Conservation (phyloP, 306 rosid genomes). For the Phaseolus lunatus region DNA sequence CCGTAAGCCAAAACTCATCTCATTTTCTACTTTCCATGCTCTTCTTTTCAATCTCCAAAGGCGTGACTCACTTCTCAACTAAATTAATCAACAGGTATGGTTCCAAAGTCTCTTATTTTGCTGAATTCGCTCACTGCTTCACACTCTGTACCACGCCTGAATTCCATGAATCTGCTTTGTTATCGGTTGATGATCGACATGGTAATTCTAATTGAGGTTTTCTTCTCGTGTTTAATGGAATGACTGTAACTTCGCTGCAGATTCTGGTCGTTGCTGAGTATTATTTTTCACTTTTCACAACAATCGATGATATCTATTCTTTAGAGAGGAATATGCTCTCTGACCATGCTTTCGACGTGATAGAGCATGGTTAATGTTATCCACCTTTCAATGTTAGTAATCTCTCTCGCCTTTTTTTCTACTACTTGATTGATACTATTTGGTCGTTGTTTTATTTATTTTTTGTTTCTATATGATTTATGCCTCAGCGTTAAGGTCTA, state of each 20-base stretch:
- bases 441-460: constrained; percentile 5
- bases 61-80: neutral
- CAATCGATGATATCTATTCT: constrained; percentile 2
- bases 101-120: neutral
- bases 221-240: constrained; percentile 11
- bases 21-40: neutral
- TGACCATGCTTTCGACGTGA: constrained; percentile 36
- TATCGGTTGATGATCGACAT: neutral
- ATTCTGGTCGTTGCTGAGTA: constrained; percentile 32
- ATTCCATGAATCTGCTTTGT: neutral
- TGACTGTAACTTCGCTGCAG: constrained; percentile 33
- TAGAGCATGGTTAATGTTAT: constrained; percentile 45
- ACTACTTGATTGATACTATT: constrained; percentile 2
- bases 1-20: neutral
- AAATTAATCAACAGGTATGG: neutral
- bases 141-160: neutral
- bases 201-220: neutral
- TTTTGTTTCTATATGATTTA: constrained; percentile 17
- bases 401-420: neutral
- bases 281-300: neutral
- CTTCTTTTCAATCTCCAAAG: constrained; percentile 1
- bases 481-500: neutral
- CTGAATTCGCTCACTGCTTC: constrained; percentile 9
- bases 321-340: constrained; percentile 28
- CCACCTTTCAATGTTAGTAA: constrained; percentile 37